These are phyloP conservation scores for Komagataella pseudopastoris DNA, from an alignment of 805 yeast genomes.

Conservation along the genomic window DNA sequence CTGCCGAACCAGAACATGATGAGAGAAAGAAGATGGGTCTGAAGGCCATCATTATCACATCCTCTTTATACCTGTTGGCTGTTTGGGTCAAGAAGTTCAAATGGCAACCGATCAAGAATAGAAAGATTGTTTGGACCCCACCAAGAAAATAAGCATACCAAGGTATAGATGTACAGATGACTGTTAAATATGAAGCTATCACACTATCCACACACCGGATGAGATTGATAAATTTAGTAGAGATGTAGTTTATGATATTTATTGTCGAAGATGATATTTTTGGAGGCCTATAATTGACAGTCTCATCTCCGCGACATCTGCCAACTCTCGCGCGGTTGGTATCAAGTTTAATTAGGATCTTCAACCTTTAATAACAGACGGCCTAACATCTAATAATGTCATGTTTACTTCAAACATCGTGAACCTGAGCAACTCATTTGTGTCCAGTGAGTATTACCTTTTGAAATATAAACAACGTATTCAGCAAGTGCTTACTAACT, in stretches of 20 bases:
- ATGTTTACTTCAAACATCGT: not conserved
- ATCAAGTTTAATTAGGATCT: not conserved
- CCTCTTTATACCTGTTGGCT: conserved; percentile 69
- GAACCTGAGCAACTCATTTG: conserved; percentile 2
- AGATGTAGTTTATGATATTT: not conserved
- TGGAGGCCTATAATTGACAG: not conserved
- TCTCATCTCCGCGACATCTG: not conserved
- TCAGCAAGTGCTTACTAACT: conserved; percentile 19
- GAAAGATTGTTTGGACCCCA: conserved; percentile 87
- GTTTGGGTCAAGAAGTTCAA: conserved; percentile 95
- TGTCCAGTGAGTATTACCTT: conserved; percentile 2
- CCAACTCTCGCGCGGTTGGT: not conserved
- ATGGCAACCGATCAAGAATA: conserved; percentile 92
- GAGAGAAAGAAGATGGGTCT: conserved; percentile 95
- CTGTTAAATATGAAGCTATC: not conserved
- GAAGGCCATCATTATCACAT: conserved; percentile 73
- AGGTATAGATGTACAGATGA: not conserved
- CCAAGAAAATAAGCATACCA: conserved; percentile 47
- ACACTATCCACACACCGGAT: not conserved
- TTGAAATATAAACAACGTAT: too few species aligned
- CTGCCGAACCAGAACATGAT: conserved; percentile 96
- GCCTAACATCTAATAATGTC: not conserved
- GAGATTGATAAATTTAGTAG: not conserved
- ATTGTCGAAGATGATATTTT: not conserved
- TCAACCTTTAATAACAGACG: not conserved